A percentile compares a stretch with the other conserved stretches of the same genome.
Evolutionary conservation across 176 grass and related monocot species (phyloP).

Genomic region (Zoysia pacifica): DNA sequence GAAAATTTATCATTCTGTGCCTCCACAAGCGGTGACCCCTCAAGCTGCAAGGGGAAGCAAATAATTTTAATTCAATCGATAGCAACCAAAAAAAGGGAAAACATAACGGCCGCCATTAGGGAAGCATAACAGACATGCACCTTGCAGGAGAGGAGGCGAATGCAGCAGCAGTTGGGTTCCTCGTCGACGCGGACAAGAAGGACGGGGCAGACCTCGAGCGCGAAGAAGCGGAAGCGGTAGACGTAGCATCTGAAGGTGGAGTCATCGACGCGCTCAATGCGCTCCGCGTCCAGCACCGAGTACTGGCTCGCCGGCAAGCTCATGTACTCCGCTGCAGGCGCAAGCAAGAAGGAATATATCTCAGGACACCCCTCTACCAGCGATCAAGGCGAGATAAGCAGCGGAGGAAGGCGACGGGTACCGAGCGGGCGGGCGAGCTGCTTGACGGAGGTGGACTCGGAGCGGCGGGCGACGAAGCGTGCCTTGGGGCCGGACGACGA

Average conservation of each 20-base stretch:
- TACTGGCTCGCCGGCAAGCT: conserved; percentile 93
- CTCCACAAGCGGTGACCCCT: conserved; percentile 91
- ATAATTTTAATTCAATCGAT: neutral
- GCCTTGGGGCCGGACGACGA: conserved; percentile 74
- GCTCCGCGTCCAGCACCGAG: conserved; percentile 97
- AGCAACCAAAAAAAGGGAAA: neutral
- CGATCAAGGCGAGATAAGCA: neutral
- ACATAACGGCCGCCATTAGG: neutral
- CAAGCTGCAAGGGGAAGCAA: conserved; percentile 52
- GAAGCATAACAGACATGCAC: conserved; percentile 18
- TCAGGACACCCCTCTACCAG: neutral
- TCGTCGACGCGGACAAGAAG: conserved; percentile 90
- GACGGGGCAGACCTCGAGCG: conserved; percentile 93
- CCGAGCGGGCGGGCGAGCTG: conserved; percentile 78
- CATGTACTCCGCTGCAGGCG: conserved; percentile 81
- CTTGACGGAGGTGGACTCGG: conserved; percentile 68
- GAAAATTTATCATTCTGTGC: conserved; percentile 98
- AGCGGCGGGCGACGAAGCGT: conserved; percentile 75
- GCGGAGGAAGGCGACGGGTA: conserved; percentile 16
- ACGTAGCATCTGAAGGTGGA: conserved; percentile 92
- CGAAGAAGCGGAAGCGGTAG: conserved; percentile 92
- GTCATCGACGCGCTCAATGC: conserved; percentile 86
- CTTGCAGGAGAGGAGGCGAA: conserved; percentile 87
- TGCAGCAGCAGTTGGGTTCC: conserved; percentile 82
- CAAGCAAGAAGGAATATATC: neutral